These are phyloP conservation scores for Helianthus tuberosus DNA, from an alignment of 129 eudicot genomes.

Conservation along the genomic window DNA sequence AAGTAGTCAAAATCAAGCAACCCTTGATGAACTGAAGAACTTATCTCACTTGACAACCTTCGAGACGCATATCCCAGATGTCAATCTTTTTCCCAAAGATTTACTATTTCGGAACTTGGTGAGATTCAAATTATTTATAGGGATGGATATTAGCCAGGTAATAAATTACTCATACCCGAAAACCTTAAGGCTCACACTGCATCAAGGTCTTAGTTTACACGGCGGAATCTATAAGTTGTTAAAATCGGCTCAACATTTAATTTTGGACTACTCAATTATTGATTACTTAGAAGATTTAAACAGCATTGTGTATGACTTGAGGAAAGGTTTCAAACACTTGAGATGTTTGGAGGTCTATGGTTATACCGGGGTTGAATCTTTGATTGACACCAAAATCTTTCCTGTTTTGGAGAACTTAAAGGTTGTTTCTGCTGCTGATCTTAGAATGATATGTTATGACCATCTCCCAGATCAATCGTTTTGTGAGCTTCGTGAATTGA, in stretches of 20 bases:
- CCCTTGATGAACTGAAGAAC: conserved; percentile 41
- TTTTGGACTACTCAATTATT: conserved; percentile 37
- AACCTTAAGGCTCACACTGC: conserved; percentile 35
- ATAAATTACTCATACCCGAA: conserved; percentile 25
- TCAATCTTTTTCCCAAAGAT: conserved; percentile 42
- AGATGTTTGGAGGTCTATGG: conserved; percentile 41
- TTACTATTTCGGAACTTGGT: conserved; percentile 32
- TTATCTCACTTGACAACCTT: conserved; percentile 42
- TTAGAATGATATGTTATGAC: conserved; percentile 45
- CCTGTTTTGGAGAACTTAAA: conserved; percentile 45
- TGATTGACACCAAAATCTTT: conserved; percentile 38
- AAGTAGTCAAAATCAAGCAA: conserved; percentile 36
- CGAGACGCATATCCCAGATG: conserved; percentile 42
- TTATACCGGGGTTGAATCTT: conserved; percentile 33
- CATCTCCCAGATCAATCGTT: conserved; percentile 48
- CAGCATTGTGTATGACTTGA: conserved; percentile 34
- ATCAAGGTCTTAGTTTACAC: conserved; percentile 40
- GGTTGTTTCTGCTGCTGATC: conserved; percentile 35
- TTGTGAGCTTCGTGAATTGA: conserved; percentile 42
- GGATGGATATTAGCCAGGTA: conserved; percentile 37
- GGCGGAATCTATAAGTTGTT: conserved; percentile 35
- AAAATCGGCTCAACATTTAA: conserved; percentile 38
- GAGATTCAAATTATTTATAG: conserved; percentile 41
- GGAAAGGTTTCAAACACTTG: conserved; percentile 38
- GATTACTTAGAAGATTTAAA: conserved; percentile 35